Evolutionary conservation across 306 rosid genomes (phyloP).

Genomic region (Pterocarpus macrocarpus): DNA sequence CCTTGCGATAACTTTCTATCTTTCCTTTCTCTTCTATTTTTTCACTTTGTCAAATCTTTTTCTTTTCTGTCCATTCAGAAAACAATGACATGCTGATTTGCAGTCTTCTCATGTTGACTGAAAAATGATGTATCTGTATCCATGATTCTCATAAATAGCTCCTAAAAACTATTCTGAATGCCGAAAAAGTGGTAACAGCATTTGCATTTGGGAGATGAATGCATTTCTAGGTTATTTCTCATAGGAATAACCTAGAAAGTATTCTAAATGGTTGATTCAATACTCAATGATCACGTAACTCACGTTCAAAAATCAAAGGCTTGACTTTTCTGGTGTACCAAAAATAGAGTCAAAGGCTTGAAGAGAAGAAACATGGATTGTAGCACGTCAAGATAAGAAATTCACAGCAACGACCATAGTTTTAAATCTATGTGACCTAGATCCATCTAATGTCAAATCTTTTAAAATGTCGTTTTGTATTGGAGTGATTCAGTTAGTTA

Average conservation of each 20-base stretch:
- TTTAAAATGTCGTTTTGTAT: too few relatives aligned
- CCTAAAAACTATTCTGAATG: conserved; percentile 28
- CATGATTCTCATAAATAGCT: conserved; percentile 51
- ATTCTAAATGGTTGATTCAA: too few relatives aligned
- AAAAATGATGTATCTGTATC: conserved; percentile 51
- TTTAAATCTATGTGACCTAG: too few relatives aligned
- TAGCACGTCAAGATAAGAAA: too few relatives aligned
- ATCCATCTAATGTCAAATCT: too few relatives aligned
- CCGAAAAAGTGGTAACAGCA: background rate
- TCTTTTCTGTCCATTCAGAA: conserved; percentile 53
- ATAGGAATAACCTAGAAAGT: too few relatives aligned
- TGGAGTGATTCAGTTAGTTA: too few relatives aligned
- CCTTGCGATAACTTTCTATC: conserved; percentile 44
- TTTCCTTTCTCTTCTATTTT: conserved; percentile 9
- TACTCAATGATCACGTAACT: too few relatives aligned
- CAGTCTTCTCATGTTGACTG: conserved; percentile 57
- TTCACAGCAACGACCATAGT: too few relatives aligned
- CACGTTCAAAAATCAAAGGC: background rate
- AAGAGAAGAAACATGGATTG: too few relatives aligned
- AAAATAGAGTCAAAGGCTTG: too few relatives aligned
- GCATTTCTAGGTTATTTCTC: background rate
- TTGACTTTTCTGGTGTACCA: too few relatives aligned
- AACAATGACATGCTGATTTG: conserved; percentile 64
- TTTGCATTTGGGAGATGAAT: background rate
- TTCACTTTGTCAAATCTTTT: conserved; percentile 38